Base-by-base conservation (phyloP, 371 early-diverging fungal genomes). In the Conidiobolus incongruus region DNA sequence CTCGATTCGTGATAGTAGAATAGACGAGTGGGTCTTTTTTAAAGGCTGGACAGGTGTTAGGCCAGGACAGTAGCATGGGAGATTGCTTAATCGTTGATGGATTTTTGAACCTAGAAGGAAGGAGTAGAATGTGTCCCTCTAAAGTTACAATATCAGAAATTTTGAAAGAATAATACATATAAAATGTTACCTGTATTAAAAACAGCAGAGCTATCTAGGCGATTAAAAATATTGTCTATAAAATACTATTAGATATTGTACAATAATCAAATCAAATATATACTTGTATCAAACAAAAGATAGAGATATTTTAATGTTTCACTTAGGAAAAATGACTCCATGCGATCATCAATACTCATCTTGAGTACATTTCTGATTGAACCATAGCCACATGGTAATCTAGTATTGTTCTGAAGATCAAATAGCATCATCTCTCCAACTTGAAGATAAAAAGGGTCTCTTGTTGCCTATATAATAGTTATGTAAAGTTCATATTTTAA, bases 241-340 rank as follows among this genome's bases (percentile, higher is more conserved):
- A 41, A 26, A 28, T 4, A 1, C 38, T 6, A 39, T 36, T 45
- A 28, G 44, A 4, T 12, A 43, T 13, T 38, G 17, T 8, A 26
- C 26, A 26, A 26, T 16, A 42, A 31, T 4, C 7, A 32, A 2
- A 24, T 40, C 35, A n/a, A 11, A 29, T 34, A 33, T 44, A 46
- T 54, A 63, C 63, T 60, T 5, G 45, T 46, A 39, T 91, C 89
- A 63, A 89, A 89, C 19, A 94, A 60, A 19, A 94, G 53, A 47
- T 77, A 91, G 12, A 94, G 64, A 50, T 94, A 94, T 49, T 94
- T 94, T 35, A 91, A 60, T 1, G 95, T 88, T 58, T 94, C 92
- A 42, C 85, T 81, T n/a, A 94, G 52, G 32, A 85, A 67, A 56
- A 91, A 94, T 47, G 85, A 86, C 47, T 92, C 92, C 91, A 94